Evolutionary conservation across 2,329 filamentous ascomycete genomes (phyloP).

Genomic region (Thelonectria discophora): DNA sequence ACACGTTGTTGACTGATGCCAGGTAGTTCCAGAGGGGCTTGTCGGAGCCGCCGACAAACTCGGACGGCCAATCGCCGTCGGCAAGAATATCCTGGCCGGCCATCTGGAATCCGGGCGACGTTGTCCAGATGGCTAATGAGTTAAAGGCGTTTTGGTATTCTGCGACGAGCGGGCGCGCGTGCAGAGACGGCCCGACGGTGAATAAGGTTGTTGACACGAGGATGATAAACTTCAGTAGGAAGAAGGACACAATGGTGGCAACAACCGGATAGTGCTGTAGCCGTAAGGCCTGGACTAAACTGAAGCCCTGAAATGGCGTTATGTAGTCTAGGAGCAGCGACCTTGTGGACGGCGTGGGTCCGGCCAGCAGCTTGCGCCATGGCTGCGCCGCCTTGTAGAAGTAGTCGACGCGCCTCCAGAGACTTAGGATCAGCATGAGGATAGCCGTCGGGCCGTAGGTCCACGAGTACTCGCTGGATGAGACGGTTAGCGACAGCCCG

Average conservation of each 20-base stretch:
- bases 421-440: slow-evolving; percentile 4
- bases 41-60: neutral
- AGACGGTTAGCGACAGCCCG: neutral
- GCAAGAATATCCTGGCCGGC: neutral
- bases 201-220: slow-evolving; percentile 5
- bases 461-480: slow-evolving; percentile 1
- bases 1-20: neutral
- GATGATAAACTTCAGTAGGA: slow-evolving; percentile 3
- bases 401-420: slow-evolving; percentile 12
- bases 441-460: neutral
- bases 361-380: neutral
- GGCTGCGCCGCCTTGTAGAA: slow-evolving; percentile 3
- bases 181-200: neutral
- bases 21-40: neutral
- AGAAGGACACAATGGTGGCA: slow-evolving; percentile 1
- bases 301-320: neutral
- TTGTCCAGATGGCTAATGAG: neutral
- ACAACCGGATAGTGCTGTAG: neutral
- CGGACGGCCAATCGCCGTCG: neutral
- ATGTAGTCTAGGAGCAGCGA: slow-evolving; percentile 13
- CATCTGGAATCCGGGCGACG: neutral
- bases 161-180: neutral
- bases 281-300: neutral
- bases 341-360: neutral
- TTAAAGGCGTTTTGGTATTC: neutral